Base-by-base conservation (phyloP, 352 stramenopile species). In the Aphanomyces euteiches region DNA sequence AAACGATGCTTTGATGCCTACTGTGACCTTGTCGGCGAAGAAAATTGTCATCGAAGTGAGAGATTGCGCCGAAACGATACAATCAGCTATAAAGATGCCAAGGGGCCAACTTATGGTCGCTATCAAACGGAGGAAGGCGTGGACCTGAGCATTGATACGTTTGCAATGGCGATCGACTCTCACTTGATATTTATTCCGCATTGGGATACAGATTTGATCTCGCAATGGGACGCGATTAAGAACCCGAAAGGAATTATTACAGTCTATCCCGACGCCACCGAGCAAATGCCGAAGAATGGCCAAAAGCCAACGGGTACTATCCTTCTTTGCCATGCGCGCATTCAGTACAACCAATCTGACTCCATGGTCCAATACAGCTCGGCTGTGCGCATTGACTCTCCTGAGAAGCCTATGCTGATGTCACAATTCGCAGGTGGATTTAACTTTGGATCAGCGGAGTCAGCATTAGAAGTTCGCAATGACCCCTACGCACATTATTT, bases 161-260 rank as follows among this genome's bases (percentile, higher is more conserved):
- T 93, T 48, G 90, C 81, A 67, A 78, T 93, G 72, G 75, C 81
- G 12, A 89, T 93, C 68, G 85, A 93, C 73, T 91, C 85, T 67
- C 85, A 93, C 72, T 69, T 93, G 28, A 56, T 93, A 37, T 93
- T 93, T 70, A 79, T 90, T 38, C 75, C 77, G 5, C 70, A 83
- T 19, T 93, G 85, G 85, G 85, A 93, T 65, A 84, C 89, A 67
- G 86, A 83, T 45, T 77, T 90, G 47, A 83, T 88, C 1, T 64
- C 67, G 8, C 82, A 93, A 58, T 93, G 83, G 83, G 85, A 93
- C 50, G 74, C 77, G 10, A 59, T 88, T 5, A 67, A 83, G 41
- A 93, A 90, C 56, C 78, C 82, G 39, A 79, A 87, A 45, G 85
- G 82, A 41, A 90, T 93, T 71, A 85, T 93, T 69, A 89, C 85